Percentiles rank a stretch among this genome's conserved stretches.
Evolutionary conservation across 208 protist species (phyloP).

Genomic region (Blastocrithidia nonstop): DNA sequence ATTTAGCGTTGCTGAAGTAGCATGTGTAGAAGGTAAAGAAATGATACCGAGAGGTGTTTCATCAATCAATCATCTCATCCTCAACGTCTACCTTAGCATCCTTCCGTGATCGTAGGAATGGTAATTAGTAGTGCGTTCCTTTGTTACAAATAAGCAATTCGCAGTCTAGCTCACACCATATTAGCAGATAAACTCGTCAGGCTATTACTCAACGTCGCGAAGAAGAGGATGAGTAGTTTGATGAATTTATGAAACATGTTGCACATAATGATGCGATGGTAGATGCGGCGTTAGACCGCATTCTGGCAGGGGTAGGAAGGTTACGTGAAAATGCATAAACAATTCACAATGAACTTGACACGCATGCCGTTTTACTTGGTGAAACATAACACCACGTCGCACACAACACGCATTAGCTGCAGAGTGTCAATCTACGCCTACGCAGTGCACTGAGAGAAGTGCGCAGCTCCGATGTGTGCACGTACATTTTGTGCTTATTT

Average conservation of each 20-base stretch:
- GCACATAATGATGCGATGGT: constrained; percentile 39
- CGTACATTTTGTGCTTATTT: constrained; percentile 31
- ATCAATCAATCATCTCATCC: too few species aligned
- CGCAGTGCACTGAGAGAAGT: constrained; percentile 25
- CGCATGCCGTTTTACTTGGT: constrained; percentile 37
- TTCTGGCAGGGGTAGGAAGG: constrained; percentile 26
- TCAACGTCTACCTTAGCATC: too few species aligned
- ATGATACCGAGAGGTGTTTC: too few species aligned
- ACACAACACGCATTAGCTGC: constrained; percentile 17
- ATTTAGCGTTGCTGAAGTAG: too few species aligned
- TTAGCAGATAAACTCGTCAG: too few species aligned
- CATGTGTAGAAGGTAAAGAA: too few species aligned
- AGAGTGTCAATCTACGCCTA: constrained; percentile 33
- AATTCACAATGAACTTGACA: constrained; percentile 35
- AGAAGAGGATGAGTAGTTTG: constrained; percentile 59
- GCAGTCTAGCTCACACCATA: too few species aligned
- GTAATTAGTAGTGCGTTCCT: too few species aligned
- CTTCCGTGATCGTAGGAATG: too few species aligned
- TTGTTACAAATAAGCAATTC: too few species aligned
- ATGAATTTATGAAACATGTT: constrained; percentile 30
- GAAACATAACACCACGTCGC: constrained; percentile 23
- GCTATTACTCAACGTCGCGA: too few species aligned
- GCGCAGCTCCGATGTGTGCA: constrained; percentile 28
- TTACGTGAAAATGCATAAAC: constrained; percentile 44
- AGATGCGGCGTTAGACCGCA: constrained; percentile 44